A percentile compares a stretch with the other conserved stretches of the same genome.
Evolutionary conservation across 495 filamentous ascomycete genomes (phyloP).

Genomic region (Penicillium turbatum): DNA sequence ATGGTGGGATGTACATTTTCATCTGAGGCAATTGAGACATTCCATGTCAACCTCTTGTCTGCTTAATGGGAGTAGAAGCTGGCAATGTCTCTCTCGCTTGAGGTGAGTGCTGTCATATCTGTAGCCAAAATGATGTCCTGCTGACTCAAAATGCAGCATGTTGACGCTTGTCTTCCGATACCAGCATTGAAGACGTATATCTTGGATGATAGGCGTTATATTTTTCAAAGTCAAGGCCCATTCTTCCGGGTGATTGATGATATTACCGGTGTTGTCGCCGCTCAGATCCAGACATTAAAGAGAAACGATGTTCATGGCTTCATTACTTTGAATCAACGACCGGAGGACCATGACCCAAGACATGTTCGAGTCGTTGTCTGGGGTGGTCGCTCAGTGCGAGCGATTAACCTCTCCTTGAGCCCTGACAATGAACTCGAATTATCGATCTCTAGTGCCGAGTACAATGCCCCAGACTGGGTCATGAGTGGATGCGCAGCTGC

Average conservation of each 20-base stretch:
- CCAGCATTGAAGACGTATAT: conserved; percentile 35
- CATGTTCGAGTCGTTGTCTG: conserved; percentile 58
- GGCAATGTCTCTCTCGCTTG: conserved; percentile 33
- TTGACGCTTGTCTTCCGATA: conserved; percentile 47
- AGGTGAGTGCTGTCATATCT: conserved; percentile 29
- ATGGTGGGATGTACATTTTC: conserved; percentile 10
- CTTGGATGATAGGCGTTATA: conserved; percentile 20
- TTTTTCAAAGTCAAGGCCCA: conserved; percentile 43
- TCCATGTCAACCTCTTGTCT: conserved; percentile 2
- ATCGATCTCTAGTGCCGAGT: conserved; percentile 32
- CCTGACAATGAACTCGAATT: conserved; percentile 4
- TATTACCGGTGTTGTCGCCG: conserved; percentile 26
- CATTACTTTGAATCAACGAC: conserved; percentile 20
- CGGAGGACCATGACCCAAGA: conserved; percentile 17
- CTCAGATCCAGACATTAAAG: conserved; percentile 33
- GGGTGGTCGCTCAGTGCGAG: conserved; percentile 68
- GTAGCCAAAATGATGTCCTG: conserved; percentile 2
- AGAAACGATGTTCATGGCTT: conserved; percentile 45
- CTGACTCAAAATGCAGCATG: conserved; percentile 32
- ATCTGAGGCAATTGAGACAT: conserved; percentile 5
- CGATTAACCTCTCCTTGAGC: conserved; percentile 42
- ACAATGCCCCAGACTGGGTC: conserved; percentile 71
- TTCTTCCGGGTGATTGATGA: conserved; percentile 38
- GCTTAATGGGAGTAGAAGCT: conserved; percentile 17
- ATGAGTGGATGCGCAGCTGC: conserved; percentile 57